Evolutionary conservation across 2,329 filamentous ascomycete genomes (phyloP).

Genomic region (Penicillium fuscoglaucum): DNA sequence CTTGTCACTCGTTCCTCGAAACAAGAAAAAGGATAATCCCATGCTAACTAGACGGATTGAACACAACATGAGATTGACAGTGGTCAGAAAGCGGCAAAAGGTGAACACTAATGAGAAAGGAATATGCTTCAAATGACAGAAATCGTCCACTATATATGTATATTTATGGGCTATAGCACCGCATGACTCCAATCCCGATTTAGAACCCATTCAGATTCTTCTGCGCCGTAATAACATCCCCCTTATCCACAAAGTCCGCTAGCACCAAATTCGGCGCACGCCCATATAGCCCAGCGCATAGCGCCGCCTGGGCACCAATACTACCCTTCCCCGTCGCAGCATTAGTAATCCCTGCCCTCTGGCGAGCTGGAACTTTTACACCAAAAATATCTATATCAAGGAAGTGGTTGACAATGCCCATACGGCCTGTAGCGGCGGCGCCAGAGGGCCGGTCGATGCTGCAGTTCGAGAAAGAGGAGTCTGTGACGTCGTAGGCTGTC

Average conservation of each 20-base stretch:
- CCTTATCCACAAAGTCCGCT: conserved; percentile 49
- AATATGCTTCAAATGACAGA: neutral
- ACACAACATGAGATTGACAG: no score
- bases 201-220: conserved; percentile 42
- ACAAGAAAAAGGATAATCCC: no score
- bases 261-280: conserved; percentile 47
- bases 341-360: conserved; percentile 44
- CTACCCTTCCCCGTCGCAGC: conserved; percentile 44
- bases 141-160: neutral
- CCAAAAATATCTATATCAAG: conserved; percentile 46
- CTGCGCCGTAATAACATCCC: conserved; percentile 46
- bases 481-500: conserved; percentile 46
- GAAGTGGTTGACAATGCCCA: conserved; percentile 54
- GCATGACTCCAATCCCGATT: neutral
- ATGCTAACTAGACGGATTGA: no score
- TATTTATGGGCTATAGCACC: neutral
- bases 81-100: no score
- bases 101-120: neutral
- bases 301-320: conserved; percentile 44
- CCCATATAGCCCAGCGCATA: conserved; percentile 42
- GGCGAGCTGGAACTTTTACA: conserved; percentile 46
- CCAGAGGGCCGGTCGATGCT: conserved; percentile 46
- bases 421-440: conserved; percentile 40
- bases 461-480: conserved; percentile 45
- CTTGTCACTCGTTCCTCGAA: no score